Percentiles rank a stretch among this genome's conserved stretches.
These are phyloP conservation scores for Debaryomyces hansenii DNA, from an alignment of 805 yeast species.

Conservation along the genomic window DNA sequence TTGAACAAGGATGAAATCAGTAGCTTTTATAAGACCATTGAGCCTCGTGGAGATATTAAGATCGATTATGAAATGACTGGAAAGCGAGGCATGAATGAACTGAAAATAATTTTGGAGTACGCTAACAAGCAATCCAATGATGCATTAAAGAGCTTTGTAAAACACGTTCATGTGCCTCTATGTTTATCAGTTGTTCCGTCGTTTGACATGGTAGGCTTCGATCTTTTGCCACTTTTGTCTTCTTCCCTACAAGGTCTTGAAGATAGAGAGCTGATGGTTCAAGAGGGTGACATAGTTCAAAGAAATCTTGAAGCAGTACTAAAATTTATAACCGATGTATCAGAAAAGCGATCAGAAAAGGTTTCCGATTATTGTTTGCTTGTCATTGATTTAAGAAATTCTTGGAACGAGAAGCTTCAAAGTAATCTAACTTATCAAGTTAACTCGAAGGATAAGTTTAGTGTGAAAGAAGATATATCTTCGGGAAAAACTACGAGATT, in stretches of 20 bases:
- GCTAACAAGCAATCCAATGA: conserved; percentile 31
- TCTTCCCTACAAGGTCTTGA: conserved; percentile 19
- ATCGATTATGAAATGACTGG: conserved; percentile 65
- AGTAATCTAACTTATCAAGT: conserved; percentile 32
- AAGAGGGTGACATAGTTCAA: conserved; percentile 1
- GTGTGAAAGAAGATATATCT: conserved; percentile 27
- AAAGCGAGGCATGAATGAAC: conserved; percentile 69
- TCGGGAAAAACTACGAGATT: conserved; percentile 48
- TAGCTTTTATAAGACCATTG: conserved; percentile 36
- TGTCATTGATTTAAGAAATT: conserved; percentile 75
- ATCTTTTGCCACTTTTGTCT: conserved; percentile 58
- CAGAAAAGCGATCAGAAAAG: conserved; percentile 18
- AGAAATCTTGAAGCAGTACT: conserved; percentile 27
- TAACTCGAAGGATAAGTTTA: conserved; percentile 19
- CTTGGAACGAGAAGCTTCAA: conserved; percentile 62
- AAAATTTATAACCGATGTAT: conserved; percentile 23
- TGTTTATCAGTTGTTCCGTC: conserved; percentile 70
- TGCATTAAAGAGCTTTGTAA: conserved; percentile 30
- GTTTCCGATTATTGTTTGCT: conserved; percentile 60
- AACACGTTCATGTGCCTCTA: conserved; percentile 67
- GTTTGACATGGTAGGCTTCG: conserved; percentile 73
- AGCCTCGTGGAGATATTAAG: conserved; percentile 39
- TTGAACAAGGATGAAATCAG: conserved; percentile 44
- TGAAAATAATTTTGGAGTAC: conserved; percentile 66
- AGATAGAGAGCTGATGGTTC: conserved; percentile 4